A percentile compares a stretch with the other conserved stretches of the same genome.
These are phyloP conservation scores for Sapria himalayana DNA, from an alignment of 345 rosid genomes.

Conservation along the genomic window DNA sequence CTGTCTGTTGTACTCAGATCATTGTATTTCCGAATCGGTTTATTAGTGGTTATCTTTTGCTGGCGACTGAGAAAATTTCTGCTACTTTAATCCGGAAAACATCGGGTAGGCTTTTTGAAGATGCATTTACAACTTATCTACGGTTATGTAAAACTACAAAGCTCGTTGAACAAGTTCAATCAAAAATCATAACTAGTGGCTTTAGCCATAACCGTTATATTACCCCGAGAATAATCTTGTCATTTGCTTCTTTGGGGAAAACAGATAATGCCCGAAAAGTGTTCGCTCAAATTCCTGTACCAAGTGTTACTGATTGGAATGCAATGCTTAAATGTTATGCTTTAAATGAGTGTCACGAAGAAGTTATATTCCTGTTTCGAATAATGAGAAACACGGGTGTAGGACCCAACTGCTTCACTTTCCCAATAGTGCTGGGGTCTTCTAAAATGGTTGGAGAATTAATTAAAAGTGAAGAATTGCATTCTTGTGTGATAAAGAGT, in stretches of 20 bases:
- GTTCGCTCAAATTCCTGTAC: slow-evolving; percentile 44
- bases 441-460: slow-evolving; percentile 26
- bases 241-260: slow-evolving; percentile 10
- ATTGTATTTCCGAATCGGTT: too few relatives aligned
- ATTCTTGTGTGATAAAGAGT: slow-evolving; percentile 33
- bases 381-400: slow-evolving; percentile 27
- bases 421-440: slow-evolving; percentile 46
- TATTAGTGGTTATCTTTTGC: too few relatives aligned
- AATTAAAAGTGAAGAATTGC: slow-evolving; percentile 44
- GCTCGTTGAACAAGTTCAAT: slow-evolving; percentile 39
- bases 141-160: slow-evolving; percentile 36
- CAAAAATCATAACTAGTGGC: slow-evolving; percentile 23
- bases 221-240: slow-evolving; percentile 22
- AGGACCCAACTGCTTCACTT: slow-evolving; percentile 49
- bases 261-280: slow-evolving; percentile 30
- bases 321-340: slow-evolving; percentile 42
- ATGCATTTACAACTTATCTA: slow-evolving; percentile 28
- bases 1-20: too few relatives aligned
- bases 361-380: slow-evolving; percentile 25
- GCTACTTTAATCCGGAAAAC: slow-evolving; percentile 10
- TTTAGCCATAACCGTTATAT: slow-evolving; percentile 20
- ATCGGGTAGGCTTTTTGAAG: slow-evolving; percentile 27
- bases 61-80: slow-evolving; percentile 12
- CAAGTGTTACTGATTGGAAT: slow-evolving; percentile 32
- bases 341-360: slow-evolving; percentile 12